Percentiles rank a stretch among this genome's conserved stretches.
These are phyloP conservation scores for Solanum piurae DNA, from an alignment of 257 asterid species.

Conservation along the genomic window DNA sequence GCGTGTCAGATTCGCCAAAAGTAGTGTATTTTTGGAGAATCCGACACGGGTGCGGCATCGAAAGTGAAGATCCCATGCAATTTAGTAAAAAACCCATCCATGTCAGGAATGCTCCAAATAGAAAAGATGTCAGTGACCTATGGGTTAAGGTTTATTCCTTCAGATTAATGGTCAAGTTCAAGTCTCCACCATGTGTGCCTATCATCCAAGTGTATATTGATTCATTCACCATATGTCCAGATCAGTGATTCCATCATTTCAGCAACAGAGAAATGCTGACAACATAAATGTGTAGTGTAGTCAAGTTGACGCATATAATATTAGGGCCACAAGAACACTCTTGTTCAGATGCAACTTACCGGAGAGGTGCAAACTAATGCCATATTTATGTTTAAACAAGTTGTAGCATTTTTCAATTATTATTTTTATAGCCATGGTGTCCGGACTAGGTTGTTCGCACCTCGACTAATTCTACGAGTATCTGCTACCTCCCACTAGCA, in stretches of 20 bases:
- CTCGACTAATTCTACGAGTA: not conserved
- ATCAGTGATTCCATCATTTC: not conserved
- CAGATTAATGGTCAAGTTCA: not conserved
- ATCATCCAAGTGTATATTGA: not conserved
- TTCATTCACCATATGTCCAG: not conserved
- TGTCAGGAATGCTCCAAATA: not conserved
- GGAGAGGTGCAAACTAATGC: not conserved
- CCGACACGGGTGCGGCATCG: not conserved
- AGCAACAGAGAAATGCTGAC: not conserved
- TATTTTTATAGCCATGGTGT: not conserved
- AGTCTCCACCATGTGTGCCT: not conserved
- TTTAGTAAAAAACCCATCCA: not conserved
- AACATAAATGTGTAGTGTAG: not conserved
- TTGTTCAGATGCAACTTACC: not conserved
- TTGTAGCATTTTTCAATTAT: not conserved
- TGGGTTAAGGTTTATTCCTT: not conserved
- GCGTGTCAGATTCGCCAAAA: not conserved
- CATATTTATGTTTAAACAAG: not conserved
- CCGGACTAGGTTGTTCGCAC: not conserved
- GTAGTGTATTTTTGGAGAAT: not conserved
- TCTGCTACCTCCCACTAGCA: not conserved
- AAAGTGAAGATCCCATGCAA: not conserved
- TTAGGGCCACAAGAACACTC: not conserved
- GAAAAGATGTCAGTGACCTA: not conserved
- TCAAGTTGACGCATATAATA: not conserved